Evolutionary conservation across 805 yeast genomes (phyloP).

Genomic region (Candida ponderosae): DNA sequence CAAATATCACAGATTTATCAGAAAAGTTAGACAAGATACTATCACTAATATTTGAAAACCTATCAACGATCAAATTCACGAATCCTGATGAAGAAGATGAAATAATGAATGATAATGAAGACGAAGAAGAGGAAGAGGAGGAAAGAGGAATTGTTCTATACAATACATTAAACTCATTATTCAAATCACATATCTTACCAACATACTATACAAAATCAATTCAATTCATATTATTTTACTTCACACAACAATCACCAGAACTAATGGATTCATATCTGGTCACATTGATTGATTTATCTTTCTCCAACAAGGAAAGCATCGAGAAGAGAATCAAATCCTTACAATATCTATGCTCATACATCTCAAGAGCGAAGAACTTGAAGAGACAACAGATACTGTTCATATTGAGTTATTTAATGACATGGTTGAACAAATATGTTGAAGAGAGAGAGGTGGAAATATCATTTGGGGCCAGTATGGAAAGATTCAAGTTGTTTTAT

Average conservation of each 20-base stretch:
- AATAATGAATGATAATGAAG: slow-evolving; percentile 39
- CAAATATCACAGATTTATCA: slow-evolving; percentile 45
- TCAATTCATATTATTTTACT: slow-evolving; percentile 76
- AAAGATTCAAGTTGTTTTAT: slow-evolving; percentile 80
- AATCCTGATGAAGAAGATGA: slow-evolving; percentile 48
- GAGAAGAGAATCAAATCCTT: slow-evolving; percentile 81
- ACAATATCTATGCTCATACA: slow-evolving; percentile 85
- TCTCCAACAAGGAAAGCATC: slow-evolving; percentile 56
- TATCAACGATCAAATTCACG: slow-evolving; percentile 24
- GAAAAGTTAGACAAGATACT: slow-evolving; percentile 68
- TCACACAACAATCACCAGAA: slow-evolving; percentile 76
- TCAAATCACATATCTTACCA: slow-evolving; percentile 77
- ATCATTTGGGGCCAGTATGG: slow-evolving; percentile 67
- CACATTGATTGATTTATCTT: slow-evolving; percentile 73
- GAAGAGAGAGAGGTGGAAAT: slow-evolving; percentile 83
- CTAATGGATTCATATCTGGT: slow-evolving; percentile 81
- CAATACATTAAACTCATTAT: slow-evolving; percentile 66
- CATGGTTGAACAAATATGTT: slow-evolving; percentile 79
- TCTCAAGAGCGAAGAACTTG: slow-evolving; percentile 77
- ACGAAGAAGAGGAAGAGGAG: slow-evolving; percentile 46
- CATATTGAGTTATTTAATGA: slow-evolving; percentile 73
- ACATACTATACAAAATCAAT: slow-evolving; percentile 87
- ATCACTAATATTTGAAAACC: slow-evolving; percentile 42
- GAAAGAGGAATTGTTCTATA: slow-evolving; percentile 56
- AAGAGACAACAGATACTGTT: slow-evolving; percentile 67